phyloP scores from a whole-genome alignment of 1,284 basidiomycete genomes.

The Cryptococcus hybrid region DNA sequence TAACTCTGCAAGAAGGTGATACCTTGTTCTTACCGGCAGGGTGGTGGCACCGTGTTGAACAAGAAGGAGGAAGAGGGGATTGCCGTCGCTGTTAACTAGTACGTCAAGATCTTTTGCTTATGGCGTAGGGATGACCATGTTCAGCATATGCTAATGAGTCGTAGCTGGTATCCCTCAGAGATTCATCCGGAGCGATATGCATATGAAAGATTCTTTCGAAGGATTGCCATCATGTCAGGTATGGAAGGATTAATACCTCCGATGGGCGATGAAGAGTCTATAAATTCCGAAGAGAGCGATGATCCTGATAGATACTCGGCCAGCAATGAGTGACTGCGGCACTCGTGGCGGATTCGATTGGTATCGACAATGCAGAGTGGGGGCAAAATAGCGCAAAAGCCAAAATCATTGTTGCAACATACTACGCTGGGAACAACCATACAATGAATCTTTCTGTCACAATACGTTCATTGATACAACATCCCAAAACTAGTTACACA shows the following conservation, averaged over 20 bases:
- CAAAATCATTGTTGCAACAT: too few relatives aligned
- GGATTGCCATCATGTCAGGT: constrained; percentile 33
- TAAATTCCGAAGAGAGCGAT: not conserved
- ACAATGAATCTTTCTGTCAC: too few relatives aligned
- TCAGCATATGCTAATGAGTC: not conserved
- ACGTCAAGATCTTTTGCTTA: constrained; percentile 54
- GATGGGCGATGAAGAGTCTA: constrained; percentile 16
- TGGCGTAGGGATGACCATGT: too few relatives aligned
- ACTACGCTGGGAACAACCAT: too few relatives aligned
- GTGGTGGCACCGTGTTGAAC: constrained; percentile 90
- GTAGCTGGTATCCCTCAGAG: constrained; percentile 39
- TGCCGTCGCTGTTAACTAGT: constrained; percentile 80
- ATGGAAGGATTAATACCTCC: constrained; percentile 30
- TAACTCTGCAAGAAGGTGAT: constrained; percentile 68
- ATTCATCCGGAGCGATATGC: constrained; percentile 32
- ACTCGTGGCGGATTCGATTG: too few relatives aligned
- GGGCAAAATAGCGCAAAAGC: too few relatives aligned
- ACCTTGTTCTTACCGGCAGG: constrained; percentile 83
- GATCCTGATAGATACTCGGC: not conserved
- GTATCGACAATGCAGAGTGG: too few relatives aligned
- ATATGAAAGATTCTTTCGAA: constrained; percentile 28
- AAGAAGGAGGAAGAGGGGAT: constrained; percentile 54
- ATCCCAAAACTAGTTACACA: too few relatives aligned
- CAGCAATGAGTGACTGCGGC: too few relatives aligned
- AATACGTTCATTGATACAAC: too few relatives aligned